Evolutionary conservation across 2,329 filamentous ascomycete genomes (phyloP), one percentile per base, ranked within the genome.

Genomic region (Corynespora cassiicola): DNA sequence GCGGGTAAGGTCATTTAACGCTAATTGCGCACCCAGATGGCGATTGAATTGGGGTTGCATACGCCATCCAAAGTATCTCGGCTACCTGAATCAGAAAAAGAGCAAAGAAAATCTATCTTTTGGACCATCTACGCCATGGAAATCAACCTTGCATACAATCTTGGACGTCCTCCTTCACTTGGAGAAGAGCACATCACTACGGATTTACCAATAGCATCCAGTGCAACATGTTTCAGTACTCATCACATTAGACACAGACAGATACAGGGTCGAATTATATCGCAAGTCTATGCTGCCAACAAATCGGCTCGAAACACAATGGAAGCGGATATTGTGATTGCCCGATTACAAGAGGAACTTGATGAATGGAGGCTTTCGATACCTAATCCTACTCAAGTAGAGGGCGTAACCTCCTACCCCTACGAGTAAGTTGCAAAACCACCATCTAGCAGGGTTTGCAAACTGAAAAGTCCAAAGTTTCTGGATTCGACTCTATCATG

Each of bases 401-500:
- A 17, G 6, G 14, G 12, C 6, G 27, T 16, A 16, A 16, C 11
- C 18, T 11, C 16, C 5, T 17, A 6, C 6, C 14, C 27, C 6
- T 17, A 16, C 16, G 5, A 19, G n/a, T 19, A 14, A 7, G n/a
- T 30, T n/a, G n/a, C n/a, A n/a, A n/a, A n/a, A 24, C n/a, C 22
- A 8, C 7, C 22, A 24, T 24, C 22, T n/a, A 24, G 7, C 22
- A n/a, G 7, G 7, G 27, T 6, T 17, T 19, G 11, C 11, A 19
- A 11, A 23, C 36, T 39, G 7, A 33, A 18, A 7, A 17, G 5
- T 12, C 4, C 9, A 12, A 9, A 39, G 36, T 15, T 39, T 28
- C 25, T 39, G 36, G 36, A 10, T 33, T 11, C 36, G 36, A 11
- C 30, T 39, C n/a, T 39, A 39, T 16, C 29, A 39, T 27, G 23